Conservation (phyloP, 495 filamentous ascomycete species). For the Penicillium robsamsonii region DNA sequence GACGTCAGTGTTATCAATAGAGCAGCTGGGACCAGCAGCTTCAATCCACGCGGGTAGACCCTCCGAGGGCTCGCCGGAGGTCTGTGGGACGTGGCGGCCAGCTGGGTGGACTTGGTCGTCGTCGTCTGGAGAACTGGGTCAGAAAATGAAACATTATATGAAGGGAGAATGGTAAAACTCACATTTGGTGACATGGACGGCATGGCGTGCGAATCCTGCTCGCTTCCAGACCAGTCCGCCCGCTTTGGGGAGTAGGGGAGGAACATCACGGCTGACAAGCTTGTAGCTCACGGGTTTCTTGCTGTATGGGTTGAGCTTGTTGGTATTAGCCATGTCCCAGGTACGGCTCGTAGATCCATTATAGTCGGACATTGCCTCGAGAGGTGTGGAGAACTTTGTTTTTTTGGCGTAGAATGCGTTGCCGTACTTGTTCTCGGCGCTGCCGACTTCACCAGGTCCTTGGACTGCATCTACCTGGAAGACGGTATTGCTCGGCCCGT, state of each 20-base stretch:
- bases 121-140: constrained; percentile 49
- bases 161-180: constrained; percentile 31
- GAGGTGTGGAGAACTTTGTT: constrained; percentile 72
- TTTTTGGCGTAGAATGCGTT: constrained; percentile 94
- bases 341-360: constrained; percentile 74
- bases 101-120: constrained; percentile 91
- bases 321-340: constrained; percentile 89
- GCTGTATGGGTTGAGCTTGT: constrained; percentile 80
- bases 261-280: constrained; percentile 82
- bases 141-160: neutral
- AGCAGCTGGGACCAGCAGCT: constrained; percentile 59
- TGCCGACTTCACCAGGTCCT: constrained; percentile 68
- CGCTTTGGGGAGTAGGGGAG: constrained; percentile 76
- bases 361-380: constrained; percentile 77
- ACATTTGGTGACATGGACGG: constrained; percentile 93
- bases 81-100: constrained; percentile 91
- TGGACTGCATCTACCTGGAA: constrained; percentile 74
- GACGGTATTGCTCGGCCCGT: constrained; percentile 82
- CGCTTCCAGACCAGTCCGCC: constrained; percentile 90
- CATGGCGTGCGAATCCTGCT: constrained; percentile 85
- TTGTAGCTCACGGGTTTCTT: constrained; percentile 89
- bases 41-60: constrained; percentile 83
- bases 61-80: constrained; percentile 75
- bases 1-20: constrained; percentile 80
- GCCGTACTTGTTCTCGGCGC: constrained; percentile 81